Evolutionary conservation across 352 stramenopile species (phyloP).

Genomic region (Phytophthora pluvialis): DNA sequence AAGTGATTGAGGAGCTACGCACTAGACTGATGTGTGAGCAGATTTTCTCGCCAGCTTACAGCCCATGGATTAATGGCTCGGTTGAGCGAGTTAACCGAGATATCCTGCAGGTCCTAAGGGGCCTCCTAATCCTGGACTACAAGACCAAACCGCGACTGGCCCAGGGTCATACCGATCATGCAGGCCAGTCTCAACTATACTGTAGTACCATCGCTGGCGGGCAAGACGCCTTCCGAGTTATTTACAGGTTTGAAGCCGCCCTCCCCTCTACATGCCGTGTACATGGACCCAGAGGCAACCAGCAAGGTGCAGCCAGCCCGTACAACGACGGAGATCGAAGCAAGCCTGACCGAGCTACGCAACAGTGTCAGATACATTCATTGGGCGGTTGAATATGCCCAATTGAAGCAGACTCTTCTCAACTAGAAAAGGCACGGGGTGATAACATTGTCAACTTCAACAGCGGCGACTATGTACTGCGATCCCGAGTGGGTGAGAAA

Average conservation of each 20-base stretch:
- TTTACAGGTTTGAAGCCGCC: background rate
- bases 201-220: background rate
- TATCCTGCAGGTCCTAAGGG: constrained; percentile 4
- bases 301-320: background rate
- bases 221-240: background rate
- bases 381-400: background rate
- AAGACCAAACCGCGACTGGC: background rate
- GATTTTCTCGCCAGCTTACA: background rate
- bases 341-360: background rate
- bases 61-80: constrained; percentile 7
- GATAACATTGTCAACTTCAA: background rate
- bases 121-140: background rate
- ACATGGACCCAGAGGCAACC: background rate
- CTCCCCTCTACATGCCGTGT: background rate
- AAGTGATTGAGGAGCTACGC: background rate
- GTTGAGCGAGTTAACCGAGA: background rate
- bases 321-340: background rate
- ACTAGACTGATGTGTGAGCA: background rate
- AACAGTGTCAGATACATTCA: background rate
- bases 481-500: background rate
- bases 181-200: background rate
- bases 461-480: background rate
- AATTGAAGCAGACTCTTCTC: background rate
- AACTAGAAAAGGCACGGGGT: background rate
- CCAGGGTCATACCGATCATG: background rate